phyloP scores from a whole-genome alignment of 805 yeast genomes.

The Starmerella etchellsii region DNA sequence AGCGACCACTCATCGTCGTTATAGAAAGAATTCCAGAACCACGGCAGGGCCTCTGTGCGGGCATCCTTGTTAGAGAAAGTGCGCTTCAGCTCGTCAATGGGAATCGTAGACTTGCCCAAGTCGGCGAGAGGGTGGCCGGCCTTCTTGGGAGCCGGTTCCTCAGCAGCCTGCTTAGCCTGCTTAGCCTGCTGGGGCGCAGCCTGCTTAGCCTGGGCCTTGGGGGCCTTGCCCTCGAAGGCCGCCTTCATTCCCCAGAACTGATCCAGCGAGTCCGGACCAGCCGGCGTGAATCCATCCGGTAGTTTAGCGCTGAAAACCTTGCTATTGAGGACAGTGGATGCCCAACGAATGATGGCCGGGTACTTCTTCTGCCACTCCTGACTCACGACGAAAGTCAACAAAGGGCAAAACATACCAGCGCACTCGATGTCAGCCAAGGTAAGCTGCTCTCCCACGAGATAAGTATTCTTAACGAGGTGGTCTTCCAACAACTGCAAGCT shows the following conservation, averaged over 20 bases:
- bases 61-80: conserved; percentile 94
- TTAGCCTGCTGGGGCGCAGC: conserved; percentile 1
- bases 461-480: conserved; percentile 49
- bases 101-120: conserved; percentile 50
- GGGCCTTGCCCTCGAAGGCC: not conserved
- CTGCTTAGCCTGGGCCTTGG: not conserved
- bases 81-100: conserved; percentile 92
- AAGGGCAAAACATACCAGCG: conserved; percentile 40
- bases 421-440: conserved; percentile 53
- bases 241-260: not conserved
- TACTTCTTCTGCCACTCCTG: conserved; percentile 42
- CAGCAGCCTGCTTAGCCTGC: conserved; percentile 29
- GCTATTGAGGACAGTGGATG: conserved; percentile 34
- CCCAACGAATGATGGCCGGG: conserved; percentile 64
- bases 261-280: conserved; percentile 1
- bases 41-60: conserved; percentile 84
- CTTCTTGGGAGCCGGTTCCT: conserved; percentile 38
- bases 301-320: conserved; percentile 9
- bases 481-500: conserved; percentile 25
- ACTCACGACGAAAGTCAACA: conserved; percentile 29
- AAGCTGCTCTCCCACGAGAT: conserved; percentile 56
- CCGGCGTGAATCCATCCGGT: conserved; percentile 13
- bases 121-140: conserved; percentile 84
- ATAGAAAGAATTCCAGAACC: conserved; percentile 89
- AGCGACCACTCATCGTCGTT: conserved; percentile 88